Percentiles rank a stretch among this genome's conserved stretches.
These are phyloP conservation scores for Potentilla sterilis DNA, from an alignment of 306 rosid genomes.

Conservation along the genomic window DNA sequence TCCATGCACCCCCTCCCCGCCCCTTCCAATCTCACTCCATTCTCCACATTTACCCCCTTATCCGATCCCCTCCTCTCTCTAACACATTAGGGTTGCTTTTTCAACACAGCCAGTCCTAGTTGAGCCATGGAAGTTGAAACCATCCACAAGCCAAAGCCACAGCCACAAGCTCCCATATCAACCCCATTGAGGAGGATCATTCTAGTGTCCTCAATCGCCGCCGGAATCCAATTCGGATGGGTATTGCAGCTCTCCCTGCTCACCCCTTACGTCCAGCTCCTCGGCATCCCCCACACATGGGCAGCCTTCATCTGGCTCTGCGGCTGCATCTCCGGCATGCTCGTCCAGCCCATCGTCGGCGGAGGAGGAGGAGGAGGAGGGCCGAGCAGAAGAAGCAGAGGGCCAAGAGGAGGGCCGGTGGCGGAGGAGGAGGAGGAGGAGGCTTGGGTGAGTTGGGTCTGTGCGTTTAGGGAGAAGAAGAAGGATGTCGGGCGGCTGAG, in stretches of 20 bases:
- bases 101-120: not conserved
- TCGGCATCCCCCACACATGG: conserved; percentile 68
- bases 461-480: no score
- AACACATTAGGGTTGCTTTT: not conserved
- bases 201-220: conserved; percentile 71
- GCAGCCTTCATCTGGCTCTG: conserved; percentile 88
- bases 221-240: conserved; percentile 91
- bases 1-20: not conserved
- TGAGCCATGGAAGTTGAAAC: conserved; percentile 34
- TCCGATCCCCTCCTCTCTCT: not conserved
- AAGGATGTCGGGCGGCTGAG: no score
- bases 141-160: not conserved
- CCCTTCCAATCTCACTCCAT: not conserved
- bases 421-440: no score
- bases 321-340: conserved; percentile 78
- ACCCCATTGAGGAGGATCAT: conserved; percentile 48
- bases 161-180: not conserved
- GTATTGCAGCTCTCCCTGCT: conserved; percentile 74
- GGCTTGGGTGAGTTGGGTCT: no score
- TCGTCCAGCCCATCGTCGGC: conserved; percentile 82
- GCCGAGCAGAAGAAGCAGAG: no score
- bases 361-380: no score
- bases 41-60: not conserved
- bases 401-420: no score
- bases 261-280: conserved; percentile 78